phyloP scores from a whole-genome alignment of 2,329 filamentous ascomycete species.

The Monosporascus sp. region DNA sequence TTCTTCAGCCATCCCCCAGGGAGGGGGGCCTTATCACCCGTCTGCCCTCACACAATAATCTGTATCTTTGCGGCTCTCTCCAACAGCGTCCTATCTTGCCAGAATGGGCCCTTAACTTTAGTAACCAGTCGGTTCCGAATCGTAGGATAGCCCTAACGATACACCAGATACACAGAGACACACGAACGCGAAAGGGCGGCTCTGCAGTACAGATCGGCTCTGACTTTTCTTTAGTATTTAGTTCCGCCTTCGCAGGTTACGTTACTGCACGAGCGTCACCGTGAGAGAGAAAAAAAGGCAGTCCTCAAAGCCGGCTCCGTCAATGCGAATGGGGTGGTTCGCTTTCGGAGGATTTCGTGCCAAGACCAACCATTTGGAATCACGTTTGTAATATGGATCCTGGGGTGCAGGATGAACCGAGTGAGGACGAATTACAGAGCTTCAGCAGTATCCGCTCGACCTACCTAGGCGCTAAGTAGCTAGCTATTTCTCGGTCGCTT shows the following conservation, averaged over 20 bases:
- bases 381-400: background rate
- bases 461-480: background rate
- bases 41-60: slow-evolving; percentile 3
- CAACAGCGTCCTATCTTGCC: background rate
- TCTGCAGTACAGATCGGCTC: background rate
- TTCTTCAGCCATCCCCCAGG: slow-evolving; percentile 1
- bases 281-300: too few relatives aligned
- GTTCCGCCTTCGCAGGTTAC: background rate
- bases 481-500: background rate
- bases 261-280: background rate
- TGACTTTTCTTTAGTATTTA: background rate
- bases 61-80: slow-evolving; percentile 2
- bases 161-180: background rate
- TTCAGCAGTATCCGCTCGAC: background rate
- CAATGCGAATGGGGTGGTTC: background rate
- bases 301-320: background rate
- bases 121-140: background rate
- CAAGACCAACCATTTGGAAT: background rate
- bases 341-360: background rate
- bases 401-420: background rate
- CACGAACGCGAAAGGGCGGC: background rate
- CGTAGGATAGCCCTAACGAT: background rate
- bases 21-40: background rate
- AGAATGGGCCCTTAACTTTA: background rate
- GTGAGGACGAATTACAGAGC: background rate